Base-by-base conservation (phyloP, 306 rosid genomes). In the Hippophae tibetana region DNA sequence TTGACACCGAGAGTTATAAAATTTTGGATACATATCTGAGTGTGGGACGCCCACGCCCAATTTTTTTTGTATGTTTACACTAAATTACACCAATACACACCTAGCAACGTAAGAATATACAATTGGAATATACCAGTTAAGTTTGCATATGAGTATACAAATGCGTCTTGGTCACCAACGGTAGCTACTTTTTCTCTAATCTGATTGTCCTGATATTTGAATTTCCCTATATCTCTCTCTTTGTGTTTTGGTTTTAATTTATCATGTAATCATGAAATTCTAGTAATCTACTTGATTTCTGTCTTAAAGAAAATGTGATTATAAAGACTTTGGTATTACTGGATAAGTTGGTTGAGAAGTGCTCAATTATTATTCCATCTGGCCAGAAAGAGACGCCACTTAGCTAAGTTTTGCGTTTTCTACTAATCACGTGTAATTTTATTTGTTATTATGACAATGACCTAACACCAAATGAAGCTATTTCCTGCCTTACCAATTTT, bases 161-260 rank as follows among this genome's bases (percentile, higher is more conserved):
- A 18, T 18, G 23, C 1, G 23, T 18, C 23, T 18, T 18, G 23
- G 23, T 18, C 23, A 18, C 23, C 23, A 18, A 18, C 23, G 23
- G 23, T 18, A 18, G n/a, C 45, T 62, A 53, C 38, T 52, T 50
- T 6, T 31, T 13, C 23, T 18, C 23, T 62, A 13, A 42, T 10
- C 3, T n/a, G 65, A 56, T 53, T 49, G 52, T 68, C 52, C 43
- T 46, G 6, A 25, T 14, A 14, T 53, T 48, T 11, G 54, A 54
- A 13, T 13, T 43, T 54, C 65, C 54, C 60, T 55, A 61, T 18
- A 18, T 18, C 23, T 18, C 23, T 18, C 26, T 66, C 44, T 8
- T 27, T 50, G 23, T 18, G 23, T 18, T 43, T 43, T 14, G 48
- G 53, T 54, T 14, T 44, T 12, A 23, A 18, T 18, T 18, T 23